Evolutionary conservation across 768 basidiomycete genomes (phyloP).

Genomic region (Serendipita sp.): DNA sequence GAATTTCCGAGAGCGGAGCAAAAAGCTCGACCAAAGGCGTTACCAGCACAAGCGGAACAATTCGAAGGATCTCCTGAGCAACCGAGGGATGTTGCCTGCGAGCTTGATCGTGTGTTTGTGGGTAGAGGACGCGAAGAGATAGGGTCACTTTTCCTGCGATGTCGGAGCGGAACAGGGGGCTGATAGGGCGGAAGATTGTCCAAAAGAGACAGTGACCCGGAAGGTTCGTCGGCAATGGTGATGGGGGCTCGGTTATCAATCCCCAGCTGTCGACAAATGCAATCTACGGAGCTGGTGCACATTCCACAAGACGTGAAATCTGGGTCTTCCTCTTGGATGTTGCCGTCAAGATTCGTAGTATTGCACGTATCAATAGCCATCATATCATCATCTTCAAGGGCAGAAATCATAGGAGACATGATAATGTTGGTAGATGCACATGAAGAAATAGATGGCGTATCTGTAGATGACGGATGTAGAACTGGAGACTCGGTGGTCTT

Average conservation of each 20-base stretch:
- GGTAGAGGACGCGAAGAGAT: not conserved
- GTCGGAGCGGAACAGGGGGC: conserved; percentile 66
- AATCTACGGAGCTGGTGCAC: conserved; percentile 2
- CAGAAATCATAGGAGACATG: not conserved
- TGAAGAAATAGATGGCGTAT: conserved; percentile 32
- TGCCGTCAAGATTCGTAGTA: not conserved
- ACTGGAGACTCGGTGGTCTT: conserved; percentile 1
- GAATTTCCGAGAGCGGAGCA: conserved; percentile 59
- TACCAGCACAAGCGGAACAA: conserved; percentile 72
- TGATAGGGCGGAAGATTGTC: conserved; percentile 69
- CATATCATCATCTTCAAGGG: not conserved
- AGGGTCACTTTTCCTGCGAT: conserved; percentile 17
- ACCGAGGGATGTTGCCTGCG: conserved; percentile 18
- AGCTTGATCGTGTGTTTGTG: conserved; percentile 36
- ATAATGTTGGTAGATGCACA: conserved; percentile 30
- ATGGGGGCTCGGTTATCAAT: conserved; percentile 7
- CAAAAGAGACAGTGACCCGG: conserved; percentile 34
- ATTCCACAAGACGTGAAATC: conserved; percentile 4
- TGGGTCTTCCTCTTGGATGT: conserved; percentile 10
- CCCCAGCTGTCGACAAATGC: conserved; percentile 1
- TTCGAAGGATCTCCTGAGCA: conserved; percentile 82
- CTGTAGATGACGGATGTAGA: not conserved
- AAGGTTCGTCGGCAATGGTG: conserved; percentile 18
- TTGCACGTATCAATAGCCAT: not conserved
- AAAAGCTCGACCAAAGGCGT: conserved; percentile 77